Evolutionary conservation across 306 rosid species (phyloP), one percentile per base, ranked within the genome.

Genomic region (Quercus berberidifolia): DNA sequence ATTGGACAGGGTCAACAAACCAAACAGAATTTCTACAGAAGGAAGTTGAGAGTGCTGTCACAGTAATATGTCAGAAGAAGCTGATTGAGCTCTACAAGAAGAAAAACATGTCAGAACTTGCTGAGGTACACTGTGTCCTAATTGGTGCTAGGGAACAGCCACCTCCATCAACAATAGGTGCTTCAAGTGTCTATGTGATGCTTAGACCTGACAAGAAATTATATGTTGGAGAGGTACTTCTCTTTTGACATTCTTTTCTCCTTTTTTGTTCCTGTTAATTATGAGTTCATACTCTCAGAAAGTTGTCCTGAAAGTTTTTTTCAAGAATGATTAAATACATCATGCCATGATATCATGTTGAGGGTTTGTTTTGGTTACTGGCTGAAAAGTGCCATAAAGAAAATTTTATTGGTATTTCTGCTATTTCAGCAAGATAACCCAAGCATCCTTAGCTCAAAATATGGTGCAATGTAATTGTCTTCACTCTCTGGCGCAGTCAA

Each of bases 151-250:
- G 91, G 86, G 96, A 95, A 83, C 88, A 81, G 78, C 99, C 99
- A 18, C 99, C 99, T 79, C 99, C 97, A 3, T 91, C 93, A 49
- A 89, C 97, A 25, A 76, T 95, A 41, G 99, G 99, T 74, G 90
- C 92, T 81, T 92, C 99, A 14, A 85, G 97, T 30, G 99, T 92
- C 79, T 92, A 95, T 69, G 91, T 92, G 71, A 92, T 95, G 77
- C 82, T 95, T 75, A 87, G 91, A 80, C 92, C 94, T 18, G 95
- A 95, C 80, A 85, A 86, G 60, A 91, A 85, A 79, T 83, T 95
- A 25, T 95, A 95, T 13, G 91, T 95, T 2, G 98, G 96, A 83
- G 87, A 95, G 99, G 98, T 95, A 91, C 55, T 58, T 75, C 69
- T 76, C 75, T 35, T 73, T 15, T 35, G 19, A 56, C 68, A 73